A percentile compares a stretch with the other conserved stretches of the same genome.
phyloP scores from a whole-genome alignment of 495 filamentous ascomycete species.

The Hyaloscypha hepaticicola region DNA sequence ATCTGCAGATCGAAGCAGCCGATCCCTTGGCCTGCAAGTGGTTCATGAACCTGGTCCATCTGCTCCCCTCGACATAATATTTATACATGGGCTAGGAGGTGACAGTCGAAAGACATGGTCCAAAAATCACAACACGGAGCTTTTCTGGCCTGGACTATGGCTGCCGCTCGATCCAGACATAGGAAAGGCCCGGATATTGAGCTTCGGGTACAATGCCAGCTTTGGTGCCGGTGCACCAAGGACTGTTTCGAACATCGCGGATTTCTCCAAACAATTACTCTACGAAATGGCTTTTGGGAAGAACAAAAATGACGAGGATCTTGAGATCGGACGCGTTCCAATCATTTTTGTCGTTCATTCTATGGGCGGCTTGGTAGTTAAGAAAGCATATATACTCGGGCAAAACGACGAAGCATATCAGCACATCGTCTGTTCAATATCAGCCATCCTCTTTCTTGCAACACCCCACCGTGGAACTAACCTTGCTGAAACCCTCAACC shows the following conservation, averaged over 20 bases:
- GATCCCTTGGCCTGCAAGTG: no score
- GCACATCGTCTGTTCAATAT: background rate
- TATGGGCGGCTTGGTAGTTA: background rate
- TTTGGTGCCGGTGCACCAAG: background rate
- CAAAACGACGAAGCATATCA: background rate
- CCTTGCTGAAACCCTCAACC: background rate
- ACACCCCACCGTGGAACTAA: background rate
- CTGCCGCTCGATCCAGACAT: background rate
- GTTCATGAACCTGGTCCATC: no score
- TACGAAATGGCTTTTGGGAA: background rate
- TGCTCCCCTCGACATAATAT: background rate
- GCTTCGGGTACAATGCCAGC: background rate
- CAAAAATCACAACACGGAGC: background rate
- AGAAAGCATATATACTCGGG: background rate
- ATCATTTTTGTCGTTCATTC: background rate
- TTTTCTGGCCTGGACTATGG: background rate
- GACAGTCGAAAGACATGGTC: background rate
- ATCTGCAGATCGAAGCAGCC: no score
- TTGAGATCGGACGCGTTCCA: background rate
- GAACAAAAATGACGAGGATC: background rate
- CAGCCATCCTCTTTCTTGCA: background rate
- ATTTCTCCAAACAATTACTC: background rate
- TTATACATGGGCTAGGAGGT: background rate
- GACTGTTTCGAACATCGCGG: background rate
- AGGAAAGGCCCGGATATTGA: background rate